Base-by-base conservation (phyloP, 148 eudicot species). In the Amaranthus cruentus region DNA sequence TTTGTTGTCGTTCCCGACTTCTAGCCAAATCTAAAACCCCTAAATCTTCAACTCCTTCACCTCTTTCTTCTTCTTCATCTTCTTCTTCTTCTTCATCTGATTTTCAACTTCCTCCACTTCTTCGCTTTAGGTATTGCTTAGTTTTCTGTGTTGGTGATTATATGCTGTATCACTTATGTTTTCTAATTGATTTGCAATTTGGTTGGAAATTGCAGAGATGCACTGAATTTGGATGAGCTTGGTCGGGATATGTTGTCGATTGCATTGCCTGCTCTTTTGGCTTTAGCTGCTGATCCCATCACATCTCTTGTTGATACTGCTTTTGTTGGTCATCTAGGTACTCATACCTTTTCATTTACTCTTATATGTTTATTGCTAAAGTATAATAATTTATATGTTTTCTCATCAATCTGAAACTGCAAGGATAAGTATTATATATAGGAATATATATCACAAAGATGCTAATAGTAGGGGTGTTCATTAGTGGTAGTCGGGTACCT, bases 311-410 rank as follows among this genome's bases (percentile, higher is more conserved):
- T 95, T 47, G 92, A 91, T 70, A 88, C 97, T n/a, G 98, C 96
- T 6, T 91, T 91, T 68, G 87, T 95, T 72, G 98, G 98, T 62
- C 98, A 87, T 83, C 79, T 94, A 70, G 98, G 98, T 93, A 87
- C 50, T 62, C 2, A 3, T 15, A 12, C 6, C 7, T 64, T 64
- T 55, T 5, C 9, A 3, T 9, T 2, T 1, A 55, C 60, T 59
- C 10, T 43, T 10, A 4, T 6, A 3, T 6, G 9, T 63, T 46
- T 28, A 3, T 28, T 28, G 38, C 38, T 28, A 28, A 28, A 28
- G 38, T 28, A 28, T 28, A 28, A 28, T 28, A 28, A 28, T 2
- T 28, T 28, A 28, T 28, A 28, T 28, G 38, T 28, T 28, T 28
- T 28, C 38, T 28, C 38, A 28, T 28, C 38, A 28, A 28, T 28